phyloP scores from a whole-genome alignment of 345 rosid species.

The Arabis alpina region DNA sequence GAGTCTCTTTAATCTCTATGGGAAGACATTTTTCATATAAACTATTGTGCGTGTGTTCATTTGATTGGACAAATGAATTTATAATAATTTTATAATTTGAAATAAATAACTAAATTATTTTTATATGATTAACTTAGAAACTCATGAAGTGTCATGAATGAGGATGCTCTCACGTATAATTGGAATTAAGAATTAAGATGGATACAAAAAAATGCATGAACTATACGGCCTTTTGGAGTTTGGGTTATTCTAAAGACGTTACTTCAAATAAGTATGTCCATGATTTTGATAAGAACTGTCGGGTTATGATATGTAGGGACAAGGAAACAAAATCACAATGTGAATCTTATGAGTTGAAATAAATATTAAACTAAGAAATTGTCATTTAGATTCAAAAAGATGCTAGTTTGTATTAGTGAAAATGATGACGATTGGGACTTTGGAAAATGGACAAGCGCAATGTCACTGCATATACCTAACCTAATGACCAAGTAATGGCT shows the following conservation, averaged over 20 bases:
- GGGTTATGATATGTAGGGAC: slow-evolving; percentile 21
- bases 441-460: neutral
- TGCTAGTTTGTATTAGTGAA: slow-evolving; percentile 6
- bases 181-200: neutral
- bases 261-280: slow-evolving; percentile 9
- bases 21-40: too few relatives aligned
- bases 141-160: too few relatives aligned
- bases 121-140: too few relatives aligned
- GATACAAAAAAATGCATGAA: slow-evolving; percentile 15
- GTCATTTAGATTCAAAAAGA: slow-evolving; percentile 3
- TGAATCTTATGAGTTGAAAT: slow-evolving; percentile 8
- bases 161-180: too few relatives aligned
- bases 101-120: too few relatives aligned
- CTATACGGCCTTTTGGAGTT: slow-evolving; percentile 2
- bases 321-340: slow-evolving; percentile 11
- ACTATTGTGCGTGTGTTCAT: too few relatives aligned
- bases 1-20: too few relatives aligned
- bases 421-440: slow-evolving; percentile 13
- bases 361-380: neutral
- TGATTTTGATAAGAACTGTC: slow-evolving; percentile 18
- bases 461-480: neutral
- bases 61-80: too few relatives aligned
- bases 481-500: slow-evolving; percentile 3
- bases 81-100: too few relatives aligned
- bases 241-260: neutral